Conservation (phyloP, 108 stramenopile genomes). For the Cyclotella kingstonii region DNA sequence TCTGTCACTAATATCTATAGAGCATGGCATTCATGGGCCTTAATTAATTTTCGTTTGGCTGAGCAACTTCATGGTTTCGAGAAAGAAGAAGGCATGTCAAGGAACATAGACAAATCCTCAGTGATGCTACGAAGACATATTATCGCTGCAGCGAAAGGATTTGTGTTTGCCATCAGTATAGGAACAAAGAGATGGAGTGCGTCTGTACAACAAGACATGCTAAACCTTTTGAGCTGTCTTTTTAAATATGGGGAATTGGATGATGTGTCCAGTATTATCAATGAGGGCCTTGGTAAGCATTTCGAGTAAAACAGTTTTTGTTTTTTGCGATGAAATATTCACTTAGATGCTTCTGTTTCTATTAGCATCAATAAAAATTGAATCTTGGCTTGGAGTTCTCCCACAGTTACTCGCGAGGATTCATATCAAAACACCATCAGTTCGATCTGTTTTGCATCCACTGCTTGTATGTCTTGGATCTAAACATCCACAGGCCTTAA, state of each 20-base stretch:
- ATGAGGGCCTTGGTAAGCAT: conserved; percentile 57
- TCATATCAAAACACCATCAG: conserved; percentile 76
- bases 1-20: conserved; percentile 72
- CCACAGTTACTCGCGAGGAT: conserved; percentile 99
- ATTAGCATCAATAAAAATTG: conserved; percentile 61
- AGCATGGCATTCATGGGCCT: conserved; percentile 98
- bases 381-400: conserved; percentile 97
- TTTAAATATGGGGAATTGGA: conserved; percentile 89
- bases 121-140: conserved; percentile 58
- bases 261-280: conserved; percentile 72
- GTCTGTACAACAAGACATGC: conserved; percentile 95
- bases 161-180: conserved; percentile 87
- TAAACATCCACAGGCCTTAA: conserved; percentile 95
- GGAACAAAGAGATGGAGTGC: conserved; percentile 92
- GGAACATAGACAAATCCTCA: conserved; percentile 10
- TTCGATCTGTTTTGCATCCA: conserved; percentile 82
- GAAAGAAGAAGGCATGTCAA: conserved; percentile 36
- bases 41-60: conserved; percentile 94
- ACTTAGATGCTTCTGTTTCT: background rate
- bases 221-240: conserved; percentile 94
- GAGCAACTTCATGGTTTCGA: conserved; percentile 65
- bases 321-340: background rate
- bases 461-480: conserved; percentile 87
- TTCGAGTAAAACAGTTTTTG: background rate
- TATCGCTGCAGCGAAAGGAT: conserved; percentile 88